A percentile compares a stretch with the other conserved stretches of the same genome.
Conservation (phyloP, 1,284 basidiomycete species). For the Papiliotrema terrestris region DNA sequence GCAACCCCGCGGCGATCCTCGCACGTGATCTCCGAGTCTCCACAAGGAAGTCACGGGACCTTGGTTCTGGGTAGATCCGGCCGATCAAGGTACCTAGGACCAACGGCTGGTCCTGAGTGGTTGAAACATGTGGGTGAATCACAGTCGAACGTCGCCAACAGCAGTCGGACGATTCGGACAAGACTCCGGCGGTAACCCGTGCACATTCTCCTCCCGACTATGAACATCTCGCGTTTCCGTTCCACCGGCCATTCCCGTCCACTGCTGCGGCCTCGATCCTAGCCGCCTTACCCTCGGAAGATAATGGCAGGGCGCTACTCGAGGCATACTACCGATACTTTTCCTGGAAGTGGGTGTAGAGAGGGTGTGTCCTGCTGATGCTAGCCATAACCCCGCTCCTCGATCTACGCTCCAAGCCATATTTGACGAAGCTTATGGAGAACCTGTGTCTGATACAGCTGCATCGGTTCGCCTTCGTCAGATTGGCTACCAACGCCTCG, state of each 20-base stretch:
- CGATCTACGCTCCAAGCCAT: neutral
- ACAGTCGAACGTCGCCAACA: neutral
- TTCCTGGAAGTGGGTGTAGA: neutral
- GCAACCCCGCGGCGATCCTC: no score
- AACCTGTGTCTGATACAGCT: neutral
- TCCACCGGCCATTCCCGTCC: neutral
- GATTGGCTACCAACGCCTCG: constrained; percentile 25
- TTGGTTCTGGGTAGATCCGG: constrained; percentile 6
- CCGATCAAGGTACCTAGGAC: constrained; percentile 8
- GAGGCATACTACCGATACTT: constrained; percentile 15
- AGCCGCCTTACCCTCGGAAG: constrained; percentile 3
- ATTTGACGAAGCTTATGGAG: neutral
- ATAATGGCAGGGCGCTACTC: constrained; percentile 7
- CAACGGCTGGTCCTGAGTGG: constrained; percentile 7
- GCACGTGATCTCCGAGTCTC: neutral
- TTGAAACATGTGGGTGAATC: constrained; percentile 6
- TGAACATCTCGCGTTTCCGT: neutral
- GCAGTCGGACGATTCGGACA: neutral
- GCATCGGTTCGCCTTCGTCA: neutral
- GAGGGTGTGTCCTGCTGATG: neutral
- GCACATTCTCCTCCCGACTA: neutral
- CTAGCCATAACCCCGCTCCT: neutral
- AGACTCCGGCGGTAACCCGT: neutral
- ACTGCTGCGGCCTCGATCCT: neutral
- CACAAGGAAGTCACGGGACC: neutral